Evolutionary conservation across 805 yeast species (phyloP), one percentile per base, ranked within the genome.

Genomic region (Wickerhamomyces chaumierensis): DNA sequence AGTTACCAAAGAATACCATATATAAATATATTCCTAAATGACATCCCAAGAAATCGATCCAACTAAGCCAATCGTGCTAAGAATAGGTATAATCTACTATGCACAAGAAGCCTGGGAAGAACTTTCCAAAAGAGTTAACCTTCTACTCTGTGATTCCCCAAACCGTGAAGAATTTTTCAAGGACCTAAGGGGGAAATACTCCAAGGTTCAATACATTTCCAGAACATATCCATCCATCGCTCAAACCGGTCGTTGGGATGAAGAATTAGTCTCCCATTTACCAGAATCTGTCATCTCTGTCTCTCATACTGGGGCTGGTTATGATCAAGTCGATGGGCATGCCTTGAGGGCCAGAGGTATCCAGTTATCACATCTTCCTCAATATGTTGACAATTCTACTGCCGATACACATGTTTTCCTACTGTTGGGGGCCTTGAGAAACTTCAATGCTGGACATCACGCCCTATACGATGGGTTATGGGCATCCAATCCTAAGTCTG

Each of bases 51-150:
- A 25, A 25, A 9, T 25, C 4, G 29, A 25, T 25, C 14, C 29
- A 7, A 9, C 29, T 13, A 25, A 25, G n/a, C 29, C 29, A 25
- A 11, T 25, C n/a, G 29, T 25, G n/a, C n/a, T 25, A 9, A 25
- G 29, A 25, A 4, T 25, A 7, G 29, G 29, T 25, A 25, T 13
- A 5, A 64, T 73, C 35, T 57, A 62, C 40, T 77, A 61, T 52
- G 85, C 83, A 31, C 69, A 67, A 25, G 61, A 67, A 15, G 76
- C 74, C 34, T 82, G 87, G 86, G 62, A 64, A 9, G 60, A 66
- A 27, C 58, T 81, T 18, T 45, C 52, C 5, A 49, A 66, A 32
- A 51, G 66, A 5, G 48, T 70, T 34, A 61, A 75, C 14, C 53
- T 75, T 15, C 58, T 66, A 31, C 39, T 66, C 11, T 53, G 48